Conservation (phyloP, 2,329 filamentous ascomycete genomes). For the Aureobasidium uvarum region DNA sequence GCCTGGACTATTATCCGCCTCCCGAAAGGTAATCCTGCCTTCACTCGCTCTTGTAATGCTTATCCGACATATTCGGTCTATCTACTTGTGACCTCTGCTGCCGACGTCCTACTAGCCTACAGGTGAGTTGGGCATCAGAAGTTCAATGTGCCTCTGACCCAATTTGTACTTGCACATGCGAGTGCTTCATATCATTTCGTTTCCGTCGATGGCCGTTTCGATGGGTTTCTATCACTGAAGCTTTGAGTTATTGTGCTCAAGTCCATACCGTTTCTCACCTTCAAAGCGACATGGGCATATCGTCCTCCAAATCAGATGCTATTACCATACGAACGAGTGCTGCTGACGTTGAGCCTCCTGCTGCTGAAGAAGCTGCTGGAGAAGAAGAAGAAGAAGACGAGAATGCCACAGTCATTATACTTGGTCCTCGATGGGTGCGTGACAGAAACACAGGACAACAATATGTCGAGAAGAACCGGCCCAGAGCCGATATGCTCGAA, state of each 20-base stretch:
- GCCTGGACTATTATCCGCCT: background rate
- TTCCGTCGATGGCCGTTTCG: background rate
- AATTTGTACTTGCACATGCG: background rate
- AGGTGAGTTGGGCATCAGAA: constrained; percentile 18
- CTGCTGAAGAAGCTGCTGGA: background rate
- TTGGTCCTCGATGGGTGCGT: constrained; percentile 19
- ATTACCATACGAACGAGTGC: constrained; percentile 3
- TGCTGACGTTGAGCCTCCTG: background rate
- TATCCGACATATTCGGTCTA: background rate
- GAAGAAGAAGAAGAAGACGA: background rate
- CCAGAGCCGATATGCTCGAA: constrained; percentile 6
- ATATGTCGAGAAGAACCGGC: constrained; percentile 21
- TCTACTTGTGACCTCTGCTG: background rate
- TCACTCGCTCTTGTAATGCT: background rate
- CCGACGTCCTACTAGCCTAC: background rate
- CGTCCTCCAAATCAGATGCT: background rate
- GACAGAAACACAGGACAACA: constrained; percentile 4
- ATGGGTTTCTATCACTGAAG: background rate
- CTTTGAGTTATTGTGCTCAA: background rate
- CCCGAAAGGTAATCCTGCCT: background rate
- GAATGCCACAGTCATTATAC: background rate
- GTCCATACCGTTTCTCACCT: background rate
- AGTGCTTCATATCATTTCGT: background rate
- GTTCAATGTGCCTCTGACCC: background rate
- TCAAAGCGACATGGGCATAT: background rate